Evolutionary conservation across 2,329 filamentous ascomycete species (phyloP).

Genomic region (Rachicladosporium sp.): DNA sequence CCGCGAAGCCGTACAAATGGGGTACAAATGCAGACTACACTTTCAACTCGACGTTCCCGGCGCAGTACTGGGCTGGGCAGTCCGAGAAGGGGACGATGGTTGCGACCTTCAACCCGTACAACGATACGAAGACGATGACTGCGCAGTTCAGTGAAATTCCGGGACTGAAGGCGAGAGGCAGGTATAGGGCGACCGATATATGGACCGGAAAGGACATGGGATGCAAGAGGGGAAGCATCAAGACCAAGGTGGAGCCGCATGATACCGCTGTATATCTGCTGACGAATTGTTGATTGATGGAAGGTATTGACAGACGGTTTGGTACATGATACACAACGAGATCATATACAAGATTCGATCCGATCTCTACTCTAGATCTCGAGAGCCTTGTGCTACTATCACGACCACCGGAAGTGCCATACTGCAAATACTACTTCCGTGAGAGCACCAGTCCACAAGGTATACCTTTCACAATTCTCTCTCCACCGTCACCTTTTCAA

Average conservation of each 20-base stretch:
- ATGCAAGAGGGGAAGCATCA: slow-evolving; percentile 6
- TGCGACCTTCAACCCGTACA: slow-evolving; percentile 36
- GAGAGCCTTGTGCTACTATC: no score
- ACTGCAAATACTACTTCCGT: no score
- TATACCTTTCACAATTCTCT: no score
- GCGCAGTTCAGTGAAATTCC: slow-evolving; percentile 35
- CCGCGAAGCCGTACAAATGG: slow-evolving; percentile 34
- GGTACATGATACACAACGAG: no score
- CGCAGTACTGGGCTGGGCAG: slow-evolving; percentile 38
- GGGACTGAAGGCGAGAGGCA: slow-evolving; percentile 19
- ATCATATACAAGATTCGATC: no score
- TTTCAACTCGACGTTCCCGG: slow-evolving; percentile 36
- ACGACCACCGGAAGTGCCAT: no score
- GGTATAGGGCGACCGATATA: slow-evolving; percentile 33
- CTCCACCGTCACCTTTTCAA: no score
- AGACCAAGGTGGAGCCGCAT: slow-evolving; percentile 15
- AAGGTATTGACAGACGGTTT: no score
- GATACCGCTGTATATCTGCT: slow-evolving; percentile 1
- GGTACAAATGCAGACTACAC: slow-evolving; percentile 39
- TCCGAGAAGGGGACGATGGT: slow-evolving; percentile 34
- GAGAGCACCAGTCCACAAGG: no score
- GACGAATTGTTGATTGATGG: no score
- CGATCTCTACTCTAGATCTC: no score
- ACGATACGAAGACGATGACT: slow-evolving; percentile 23
- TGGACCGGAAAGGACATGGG: slow-evolving; percentile 33